Base-by-base conservation (phyloP, 2,329 filamentous ascomycete genomes). In the Davidsoniella neocaledoniae region DNA sequence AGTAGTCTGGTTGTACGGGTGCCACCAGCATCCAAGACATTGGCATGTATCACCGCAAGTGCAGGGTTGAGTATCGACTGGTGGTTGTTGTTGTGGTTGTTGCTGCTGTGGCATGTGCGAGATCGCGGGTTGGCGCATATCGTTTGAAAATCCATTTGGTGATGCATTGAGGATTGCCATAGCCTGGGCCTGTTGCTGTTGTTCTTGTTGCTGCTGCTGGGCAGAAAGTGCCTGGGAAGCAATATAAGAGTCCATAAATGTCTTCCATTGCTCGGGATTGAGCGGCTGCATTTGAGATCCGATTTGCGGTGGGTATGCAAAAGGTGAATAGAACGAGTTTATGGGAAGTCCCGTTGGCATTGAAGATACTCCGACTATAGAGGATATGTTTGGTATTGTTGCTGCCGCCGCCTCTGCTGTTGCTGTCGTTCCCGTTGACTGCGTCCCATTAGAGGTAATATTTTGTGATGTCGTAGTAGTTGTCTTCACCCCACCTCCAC, bases 1-100 rank as follows among this genome's bases (percentile, higher is more conserved):
- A 46, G 74, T 83, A 19, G 77, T 74, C 6, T 75, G 68, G 56
- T 83, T 83, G 58, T 78, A 81, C 10, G 80, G 77, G 59, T 83
- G 79, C 2, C 74, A 75, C 4, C 77, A 70, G 58, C 81, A 85
- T 9, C 79, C 80, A 36, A 83, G 66, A 58, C 81, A 85, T 55
- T 78, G 71, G 55, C 81, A 85, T 25, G 66, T 66, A 49, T 79
- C 74, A 17, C 81, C 81, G 58, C 81, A 85, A 44, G 68, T 67
- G 57, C 81, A 85, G 49, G 62, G 65, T 43, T 65, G 65, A 48
- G 59, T 64, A 17, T 61, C 67, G 55, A 61, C 58, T 58, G 38
- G 59, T 59, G 38, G 56, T 53, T 54, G 45, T 54, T 21, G 44
- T 21, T 40, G 49, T 42, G 21, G 43, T 40, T 50, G 12, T 49